Evolutionary conservation across 2,329 filamentous ascomycete genomes (phyloP), one percentile per base, ranked within the genome.

Genomic region (Beauveria sp.): DNA sequence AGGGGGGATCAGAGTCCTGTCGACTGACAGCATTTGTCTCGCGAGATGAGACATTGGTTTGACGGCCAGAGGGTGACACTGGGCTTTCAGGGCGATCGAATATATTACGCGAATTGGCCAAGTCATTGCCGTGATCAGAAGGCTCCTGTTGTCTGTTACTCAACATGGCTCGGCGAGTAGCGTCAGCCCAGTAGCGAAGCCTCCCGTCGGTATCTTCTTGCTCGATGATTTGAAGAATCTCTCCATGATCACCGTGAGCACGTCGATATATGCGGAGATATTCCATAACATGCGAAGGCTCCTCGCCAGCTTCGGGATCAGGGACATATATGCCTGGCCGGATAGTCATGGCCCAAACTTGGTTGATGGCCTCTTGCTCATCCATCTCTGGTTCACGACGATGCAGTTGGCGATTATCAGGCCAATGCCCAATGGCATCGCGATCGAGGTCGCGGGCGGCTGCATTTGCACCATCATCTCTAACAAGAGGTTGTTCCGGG

Each of bases 181-280:
- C 75, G 37, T 79, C 76, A 12, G 87, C 78, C 77, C 85, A 84
- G 69, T 84, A 84, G 12, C 77, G 75, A 40, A 90, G 77, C 55
- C 82, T 80, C 12, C 84, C 81, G 60, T 82, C 77, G 2, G 84
- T 77, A 5, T 81, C 79, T 66, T 88, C 85, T 43, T 84, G 79
- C 44, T 81, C 79, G 37, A 88, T 85, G 24, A 89, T 84, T 46
- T 79, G 75, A 3, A 87, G 65, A 28, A 89, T 84, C 62, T 78
- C 79, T 41, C 82, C 77, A 0, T 80, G 79, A 65, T 88, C 80
- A 5, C 85, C 85, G 48, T 79, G 79, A 1, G 85, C 84, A 60
- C 82, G 81, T 47, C 79, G 77, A 71, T 85, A 87, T 43, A 83
- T 85, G 60, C 76, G 78, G 65, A 81, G 75, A 60, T 73, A 75